phyloP scores from a whole-genome alignment of 139 green algal genomes.

The Chlamydomonas sp. region DNA sequence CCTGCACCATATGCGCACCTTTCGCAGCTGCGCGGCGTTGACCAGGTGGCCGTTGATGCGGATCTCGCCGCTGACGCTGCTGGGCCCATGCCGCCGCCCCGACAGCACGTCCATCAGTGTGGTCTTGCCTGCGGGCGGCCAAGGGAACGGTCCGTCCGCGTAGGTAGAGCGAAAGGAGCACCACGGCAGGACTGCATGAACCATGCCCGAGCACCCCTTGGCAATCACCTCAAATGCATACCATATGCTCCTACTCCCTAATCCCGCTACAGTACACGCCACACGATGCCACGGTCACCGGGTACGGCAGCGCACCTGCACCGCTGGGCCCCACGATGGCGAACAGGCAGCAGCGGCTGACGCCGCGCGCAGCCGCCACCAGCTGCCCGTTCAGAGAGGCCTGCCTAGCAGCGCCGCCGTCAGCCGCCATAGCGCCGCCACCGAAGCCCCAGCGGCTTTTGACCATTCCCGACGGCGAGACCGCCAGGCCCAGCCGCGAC shows the following conservation, averaged over 20 bases:
- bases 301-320: slow-evolving; percentile 38
- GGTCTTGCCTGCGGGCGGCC: slow-evolving; percentile 63
- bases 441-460: background rate
- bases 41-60: slow-evolving; percentile 52
- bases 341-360: slow-evolving; percentile 56
- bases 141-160: too few species aligned
- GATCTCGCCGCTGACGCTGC: slow-evolving; percentile 48
- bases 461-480: background rate
- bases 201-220: too few species aligned
- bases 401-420: background rate
- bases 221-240: too few species aligned
- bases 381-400: background rate
- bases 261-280: too few species aligned
- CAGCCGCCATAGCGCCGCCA: background rate
- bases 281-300: too few species aligned
- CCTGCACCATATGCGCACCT: slow-evolving; percentile 7
- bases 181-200: too few species aligned
- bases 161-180: too few species aligned
- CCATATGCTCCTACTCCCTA: too few species aligned
- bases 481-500: slow-evolving; percentile 4
- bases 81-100: slow-evolving; percentile 50
- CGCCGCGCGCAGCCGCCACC: background rate
- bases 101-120: slow-evolving; percentile 79
- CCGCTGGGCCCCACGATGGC: slow-evolving; percentile 71
- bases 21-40: slow-evolving; percentile 17